phyloP scores from a whole-genome alignment of 768 basidiomycete species.

The Clathrus columnatus region DNA sequence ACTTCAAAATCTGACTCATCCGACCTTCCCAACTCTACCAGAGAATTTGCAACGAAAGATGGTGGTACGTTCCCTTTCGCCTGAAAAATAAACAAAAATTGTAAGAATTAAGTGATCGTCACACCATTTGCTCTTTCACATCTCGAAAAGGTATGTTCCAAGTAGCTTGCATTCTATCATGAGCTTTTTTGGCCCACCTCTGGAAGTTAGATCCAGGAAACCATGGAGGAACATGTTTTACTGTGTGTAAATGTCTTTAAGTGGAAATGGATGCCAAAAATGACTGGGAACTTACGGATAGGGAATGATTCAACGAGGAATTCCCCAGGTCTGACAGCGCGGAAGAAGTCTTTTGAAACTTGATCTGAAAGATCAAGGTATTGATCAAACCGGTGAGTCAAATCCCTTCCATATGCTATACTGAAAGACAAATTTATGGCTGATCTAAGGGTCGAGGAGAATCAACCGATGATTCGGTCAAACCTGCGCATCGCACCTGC shows the following conservation, averaged over 20 bases:
- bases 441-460: background rate
- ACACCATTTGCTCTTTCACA: constrained; percentile 10
- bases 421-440: background rate
- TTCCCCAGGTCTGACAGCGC: background rate
- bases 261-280: background rate
- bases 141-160: constrained; percentile 16
- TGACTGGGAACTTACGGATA: background rate
- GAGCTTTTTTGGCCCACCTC: constrained; percentile 15
- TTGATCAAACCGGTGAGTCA: background rate
- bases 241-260: constrained; percentile 1
- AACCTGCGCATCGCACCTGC: constrained; percentile 11
- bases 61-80: background rate
- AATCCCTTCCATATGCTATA: constrained; percentile 2
- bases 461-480: background rate
- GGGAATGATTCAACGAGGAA: background rate
- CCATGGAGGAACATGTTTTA: constrained; percentile 19
- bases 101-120: background rate
- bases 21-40: background rate
- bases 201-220: constrained; percentile 21
- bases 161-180: constrained; percentile 14
- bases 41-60: constrained; percentile 3
- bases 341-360: background rate
- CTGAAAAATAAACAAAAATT: background rate
- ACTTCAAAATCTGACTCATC: background rate
- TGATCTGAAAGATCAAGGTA: background rate